Evolutionary conservation across 1,139 yeast species (phyloP).

Genomic region (Saccharomycopsis phalli): DNA sequence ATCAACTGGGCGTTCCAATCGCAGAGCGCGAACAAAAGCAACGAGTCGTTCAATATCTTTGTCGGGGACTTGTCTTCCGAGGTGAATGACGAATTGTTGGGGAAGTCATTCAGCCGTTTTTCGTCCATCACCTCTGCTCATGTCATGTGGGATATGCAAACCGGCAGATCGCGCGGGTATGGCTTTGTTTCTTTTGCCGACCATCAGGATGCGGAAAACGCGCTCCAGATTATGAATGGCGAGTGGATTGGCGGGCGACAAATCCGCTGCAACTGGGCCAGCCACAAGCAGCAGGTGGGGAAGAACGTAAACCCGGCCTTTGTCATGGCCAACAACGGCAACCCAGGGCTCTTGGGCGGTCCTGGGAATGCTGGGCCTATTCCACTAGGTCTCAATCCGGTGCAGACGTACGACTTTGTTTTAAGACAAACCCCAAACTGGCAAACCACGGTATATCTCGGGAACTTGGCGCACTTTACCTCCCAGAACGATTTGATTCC

Average conservation of each 20-base stretch:
- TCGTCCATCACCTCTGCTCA: conserved; percentile 71
- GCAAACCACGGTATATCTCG: conserved; percentile 86
- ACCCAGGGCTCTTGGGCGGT: conserved; percentile 3
- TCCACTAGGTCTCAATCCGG: conserved; percentile 28
- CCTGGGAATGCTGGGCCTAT: conserved; percentile 10
- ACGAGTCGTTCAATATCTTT: conserved; percentile 60
- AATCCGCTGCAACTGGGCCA: conserved; percentile 84
- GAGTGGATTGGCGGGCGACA: conserved; percentile 63
- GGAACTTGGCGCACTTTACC: conserved; percentile 73
- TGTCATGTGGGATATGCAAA: conserved; percentile 97
- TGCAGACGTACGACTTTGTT: conserved; percentile 56
- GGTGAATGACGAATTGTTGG: conserved; percentile 68
- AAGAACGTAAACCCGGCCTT: conserved; percentile 21
- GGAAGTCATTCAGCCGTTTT: conserved; percentile 50
- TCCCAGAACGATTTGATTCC: conserved; percentile 68
- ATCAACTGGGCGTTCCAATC: conserved; percentile 84
- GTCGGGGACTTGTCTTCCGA: conserved; percentile 84
- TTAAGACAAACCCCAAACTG: conserved; percentile 70
- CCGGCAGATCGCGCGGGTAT: conserved; percentile 84
- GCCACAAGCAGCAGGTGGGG: conserved; percentile 46
- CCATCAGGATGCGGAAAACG: conserved; percentile 63
- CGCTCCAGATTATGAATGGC: conserved; percentile 71
- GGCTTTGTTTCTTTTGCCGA: conserved; percentile 80
- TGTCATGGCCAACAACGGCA: conserved; percentile 13
- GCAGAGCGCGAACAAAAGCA: conserved; percentile 44